Conservation (phyloP, 495 filamentous ascomycete genomes). For the Pseudomonodictys pantanalensis region DNA sequence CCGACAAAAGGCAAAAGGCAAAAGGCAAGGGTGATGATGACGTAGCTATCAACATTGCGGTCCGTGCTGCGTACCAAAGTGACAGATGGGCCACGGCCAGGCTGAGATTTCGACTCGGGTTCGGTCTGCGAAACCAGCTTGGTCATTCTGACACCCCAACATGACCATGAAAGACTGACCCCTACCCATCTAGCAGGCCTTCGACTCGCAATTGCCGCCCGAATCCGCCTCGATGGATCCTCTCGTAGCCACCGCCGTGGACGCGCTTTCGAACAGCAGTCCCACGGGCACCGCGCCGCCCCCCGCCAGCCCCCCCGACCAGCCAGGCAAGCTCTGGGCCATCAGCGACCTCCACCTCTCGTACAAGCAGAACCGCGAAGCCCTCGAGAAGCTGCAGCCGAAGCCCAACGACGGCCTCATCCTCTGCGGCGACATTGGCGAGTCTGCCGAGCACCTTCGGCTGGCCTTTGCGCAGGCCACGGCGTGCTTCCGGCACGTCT, state of each 20-base stretch:
- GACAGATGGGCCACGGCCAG: too few species aligned
- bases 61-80: too few species aligned
- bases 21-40: too few species aligned
- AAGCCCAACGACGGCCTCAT: slow-evolving; percentile 41
- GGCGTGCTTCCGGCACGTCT: slow-evolving; percentile 39
- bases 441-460: slow-evolving; percentile 37
- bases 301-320: neutral
- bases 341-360: slow-evolving; percentile 43
- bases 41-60: too few species aligned
- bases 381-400: slow-evolving; percentile 34
- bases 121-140: too few species aligned
- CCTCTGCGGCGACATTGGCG: slow-evolving; percentile 42
- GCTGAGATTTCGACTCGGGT: too few species aligned
- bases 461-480: slow-evolving; percentile 39
- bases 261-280: neutral
- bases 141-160: too few species aligned
- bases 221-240: slow-evolving; percentile 2
- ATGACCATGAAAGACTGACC: too few species aligned
- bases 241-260: neutral
- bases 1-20: too few species aligned
- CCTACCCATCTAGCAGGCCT: too few species aligned
- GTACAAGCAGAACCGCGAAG: slow-evolving; percentile 41
- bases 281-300: neutral
- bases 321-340: slow-evolving; percentile 36
- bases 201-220: too few species aligned